phyloP scores from a whole-genome alignment of 768 basidiomycete species.

The Tricholoma sp. region DNA sequence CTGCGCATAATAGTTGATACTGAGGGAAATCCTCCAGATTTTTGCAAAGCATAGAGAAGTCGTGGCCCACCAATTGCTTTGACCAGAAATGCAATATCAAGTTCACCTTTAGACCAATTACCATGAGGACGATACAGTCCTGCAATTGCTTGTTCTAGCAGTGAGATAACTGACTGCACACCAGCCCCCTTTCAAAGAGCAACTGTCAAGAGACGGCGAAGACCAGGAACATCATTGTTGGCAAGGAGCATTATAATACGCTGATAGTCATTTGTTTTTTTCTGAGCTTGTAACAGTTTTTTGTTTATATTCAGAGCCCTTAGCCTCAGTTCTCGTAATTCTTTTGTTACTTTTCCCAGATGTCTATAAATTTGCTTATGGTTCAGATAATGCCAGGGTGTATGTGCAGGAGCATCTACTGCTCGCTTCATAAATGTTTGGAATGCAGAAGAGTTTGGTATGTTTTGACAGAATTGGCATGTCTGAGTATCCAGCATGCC shows the following conservation, averaged over 20 bases:
- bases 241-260: not conserved
- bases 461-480: not conserved
- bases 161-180: not conserved
- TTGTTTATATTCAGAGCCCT: not conserved
- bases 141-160: not conserved
- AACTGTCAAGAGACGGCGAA: slow-evolving; percentile 3
- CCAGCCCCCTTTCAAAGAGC: slow-evolving; percentile 4
- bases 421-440: not conserved
- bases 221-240: slow-evolving; percentile 11
- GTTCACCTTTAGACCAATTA: slow-evolving; percentile 14
- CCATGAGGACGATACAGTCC: slow-evolving; percentile 10
- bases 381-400: not conserved
- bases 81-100: slow-evolving; percentile 23
- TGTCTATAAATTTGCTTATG: not conserved
- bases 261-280: not conserved
- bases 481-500: not conserved
- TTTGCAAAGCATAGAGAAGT: slow-evolving; percentile 22
- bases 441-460: not conserved
- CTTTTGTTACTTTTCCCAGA: not conserved
- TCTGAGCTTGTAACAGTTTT: not conserved
- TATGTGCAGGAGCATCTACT: not conserved
- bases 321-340: not conserved
- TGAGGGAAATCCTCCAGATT: slow-evolving; percentile 18
- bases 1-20: slow-evolving; percentile 9
- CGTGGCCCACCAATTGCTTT: slow-evolving; percentile 21